phyloP scores from a whole-genome alignment of 75 land plant genomes.

The Pseudotsuga menziesii region DNA sequence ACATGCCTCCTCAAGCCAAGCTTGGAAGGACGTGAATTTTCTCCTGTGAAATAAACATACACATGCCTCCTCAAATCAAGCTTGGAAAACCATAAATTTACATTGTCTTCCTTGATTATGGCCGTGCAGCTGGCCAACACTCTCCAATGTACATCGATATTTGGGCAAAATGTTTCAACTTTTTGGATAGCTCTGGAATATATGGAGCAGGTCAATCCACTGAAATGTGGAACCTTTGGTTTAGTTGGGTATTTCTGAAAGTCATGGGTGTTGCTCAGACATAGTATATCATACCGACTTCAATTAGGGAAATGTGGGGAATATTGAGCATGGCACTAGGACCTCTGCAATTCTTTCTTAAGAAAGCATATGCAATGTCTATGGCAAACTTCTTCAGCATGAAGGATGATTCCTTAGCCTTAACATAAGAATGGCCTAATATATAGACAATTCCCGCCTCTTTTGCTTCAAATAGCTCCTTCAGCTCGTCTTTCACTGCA shows the following conservation, averaged over 20 bases:
- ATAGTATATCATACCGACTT: constrained; percentile 46
- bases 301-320: constrained; percentile 35
- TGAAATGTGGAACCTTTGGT: background rate
- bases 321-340: constrained; percentile 18
- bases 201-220: background rate
- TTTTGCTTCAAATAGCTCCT: constrained; percentile 28
- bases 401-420: constrained; percentile 32
- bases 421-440: constrained; percentile 36
- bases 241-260: no score
- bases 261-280: background rate
- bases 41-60: background rate
- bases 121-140: background rate
- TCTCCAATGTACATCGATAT: background rate
- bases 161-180: background rate
- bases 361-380: constrained; percentile 24
- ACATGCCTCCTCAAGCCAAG: background rate
- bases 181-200: background rate
- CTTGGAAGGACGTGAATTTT: background rate
- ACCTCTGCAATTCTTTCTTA: constrained; percentile 33
- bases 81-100: background rate
- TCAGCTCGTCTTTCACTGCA: constrained; percentile 13
- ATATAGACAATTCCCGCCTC: constrained; percentile 38
- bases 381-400: constrained; percentile 29
- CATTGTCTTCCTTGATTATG: background rate
- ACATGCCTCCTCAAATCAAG: constrained; percentile 1